Base-by-base conservation (phyloP, 192 early-diverging fungal genomes). In the Coemansia furcata region DNA sequence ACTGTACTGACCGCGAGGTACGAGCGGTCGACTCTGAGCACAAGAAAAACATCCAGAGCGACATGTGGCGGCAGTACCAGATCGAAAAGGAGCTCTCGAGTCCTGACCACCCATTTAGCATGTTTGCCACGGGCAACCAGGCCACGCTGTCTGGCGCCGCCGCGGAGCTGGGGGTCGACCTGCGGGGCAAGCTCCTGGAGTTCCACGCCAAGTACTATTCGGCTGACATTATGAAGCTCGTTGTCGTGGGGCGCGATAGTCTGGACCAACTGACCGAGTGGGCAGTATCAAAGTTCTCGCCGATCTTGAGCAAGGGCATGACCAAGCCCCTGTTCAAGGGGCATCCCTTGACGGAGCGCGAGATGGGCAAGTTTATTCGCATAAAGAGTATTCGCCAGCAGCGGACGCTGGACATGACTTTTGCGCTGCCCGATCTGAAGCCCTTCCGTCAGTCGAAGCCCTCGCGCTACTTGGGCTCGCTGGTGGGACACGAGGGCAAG, bases 11-110 rank as follows among this genome's bases (percentile, higher is more conserved):
- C 46, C 88, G 96, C 54, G 97, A 99, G 80, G 79, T 98, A 68
- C 82, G 86, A 6, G 97, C 97, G 0, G 95, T 99, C 6, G 95
- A 99, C 80, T 97, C 96, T 3, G 97, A 98, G 71, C 92, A 96
- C 85, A 94, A 95, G 67, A 94, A 94, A 74, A 97, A 98, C 78
- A 71, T 94, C n/a, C 95, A 97, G 74, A 86, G 81, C 42, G 96
- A 99, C 71, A 84, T 78, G 66, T 96, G 96, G 94, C 85, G 94
- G 33, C 85, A 93, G 64, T 91, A 90, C 71, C 96, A 98, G 77
- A 73, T 99, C 15, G 87, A 94, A 59, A 95, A 93, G 71, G 83
- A 88, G 39, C 83, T 98, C 35, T 89, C 85, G 5, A 88, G 87
- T 67, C 88, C 87, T 1, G 63, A 82, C 30, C 94, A 98, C 63